phyloP scores from a whole-genome alignment of 495 filamentous ascomycete genomes.

The Sporormia fimetaria region DNA sequence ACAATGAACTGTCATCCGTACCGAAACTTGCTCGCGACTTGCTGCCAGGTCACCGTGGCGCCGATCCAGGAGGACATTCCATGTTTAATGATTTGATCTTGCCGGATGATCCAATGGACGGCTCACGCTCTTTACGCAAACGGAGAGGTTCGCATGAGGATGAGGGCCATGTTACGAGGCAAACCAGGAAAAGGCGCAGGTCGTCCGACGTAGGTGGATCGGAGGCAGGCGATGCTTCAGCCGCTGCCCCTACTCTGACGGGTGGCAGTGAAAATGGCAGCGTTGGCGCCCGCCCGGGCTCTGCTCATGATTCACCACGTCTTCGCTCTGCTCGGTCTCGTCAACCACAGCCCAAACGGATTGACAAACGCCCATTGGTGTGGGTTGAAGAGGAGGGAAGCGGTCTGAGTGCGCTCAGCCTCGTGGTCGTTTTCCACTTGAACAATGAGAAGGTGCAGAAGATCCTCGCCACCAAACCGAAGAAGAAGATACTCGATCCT shows the following conservation, averaged over 20 bases:
- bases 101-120: slow-evolving; percentile 72
- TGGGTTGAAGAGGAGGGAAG: slow-evolving; percentile 29
- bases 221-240: slow-evolving; percentile 10
- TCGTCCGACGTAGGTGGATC: slow-evolving; percentile 17
- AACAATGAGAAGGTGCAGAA: slow-evolving; percentile 46
- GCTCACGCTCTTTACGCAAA: slow-evolving; percentile 76
- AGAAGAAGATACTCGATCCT: slow-evolving; percentile 36
- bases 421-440: slow-evolving; percentile 50
- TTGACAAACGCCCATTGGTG: slow-evolving; percentile 25
- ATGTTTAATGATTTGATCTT: slow-evolving; percentile 72
- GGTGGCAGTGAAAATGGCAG: slow-evolving; percentile 25
- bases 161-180: slow-evolving; percentile 31
- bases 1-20: slow-evolving; percentile 33
- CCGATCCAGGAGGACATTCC: slow-evolving; percentile 67
- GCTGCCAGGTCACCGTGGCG: slow-evolving; percentile 57
- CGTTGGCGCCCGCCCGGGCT: slow-evolving; percentile 16
- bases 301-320: slow-evolving; percentile 16
- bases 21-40: slow-evolving; percentile 52
- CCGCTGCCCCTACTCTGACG: slow-evolving; percentile 12
- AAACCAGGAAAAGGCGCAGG: slow-evolving; percentile 31
- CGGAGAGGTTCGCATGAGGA: slow-evolving; percentile 58
- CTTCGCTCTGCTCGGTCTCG: slow-evolving; percentile 31
- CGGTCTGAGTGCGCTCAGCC: slow-evolving; percentile 29
- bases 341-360: slow-evolving; percentile 18
- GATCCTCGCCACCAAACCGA: slow-evolving; percentile 43